Base-by-base conservation (phyloP, 1,139 yeast genomes). In the Blastobotrys aristatus region DNA sequence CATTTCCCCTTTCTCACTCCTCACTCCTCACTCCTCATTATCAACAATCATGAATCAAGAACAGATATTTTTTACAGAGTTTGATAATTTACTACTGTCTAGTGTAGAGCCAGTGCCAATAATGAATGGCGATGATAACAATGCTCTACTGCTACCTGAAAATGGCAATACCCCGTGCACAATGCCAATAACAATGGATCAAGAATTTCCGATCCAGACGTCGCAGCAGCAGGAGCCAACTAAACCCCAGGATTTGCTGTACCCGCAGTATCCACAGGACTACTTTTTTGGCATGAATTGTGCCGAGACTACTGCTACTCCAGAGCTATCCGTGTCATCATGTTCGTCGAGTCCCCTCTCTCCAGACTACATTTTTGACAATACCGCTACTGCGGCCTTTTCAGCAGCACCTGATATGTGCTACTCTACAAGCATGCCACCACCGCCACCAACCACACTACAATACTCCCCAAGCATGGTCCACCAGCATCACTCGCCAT, bases 251-350 rank as follows among this genome's bases (percentile, higher is more conserved):
- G 27, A 24, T 10, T 24, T 24, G 27, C 24, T 34, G n/a, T 34
- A 34, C 24, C 38, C 38, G 26, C 38, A 34, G 26, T 34, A 20
- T 34, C 38, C 38, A 18, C 27, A 24, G 10, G 38, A 34, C 26
- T 34, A 34, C 24, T 34, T 34, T 18, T 24, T 24, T 24, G 27
- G 10, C 27, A 24, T 24, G 27, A n/a, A n/a, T n/a, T n/a, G n/a
- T n/a, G 27, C 27, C 10, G 27, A 5, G 5, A 10, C 8, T 24
- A 5, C 27, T 5, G 8, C 27, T 5, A 5, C 27, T 5, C 27
- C 27, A 10, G 27, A 24, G 27, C 10, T 24, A 10, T 24, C 27
- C 2, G 24, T 34, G 38, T 34, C 38, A 18, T 24, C 38, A 18
- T 34, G 38, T 34, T 34, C 38, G 3, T 34, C 38, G n/a, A 34